Evolutionary conservation across 1,284 basidiomycete species (phyloP).

Genomic region (Cystobasidium pallidum): DNA sequence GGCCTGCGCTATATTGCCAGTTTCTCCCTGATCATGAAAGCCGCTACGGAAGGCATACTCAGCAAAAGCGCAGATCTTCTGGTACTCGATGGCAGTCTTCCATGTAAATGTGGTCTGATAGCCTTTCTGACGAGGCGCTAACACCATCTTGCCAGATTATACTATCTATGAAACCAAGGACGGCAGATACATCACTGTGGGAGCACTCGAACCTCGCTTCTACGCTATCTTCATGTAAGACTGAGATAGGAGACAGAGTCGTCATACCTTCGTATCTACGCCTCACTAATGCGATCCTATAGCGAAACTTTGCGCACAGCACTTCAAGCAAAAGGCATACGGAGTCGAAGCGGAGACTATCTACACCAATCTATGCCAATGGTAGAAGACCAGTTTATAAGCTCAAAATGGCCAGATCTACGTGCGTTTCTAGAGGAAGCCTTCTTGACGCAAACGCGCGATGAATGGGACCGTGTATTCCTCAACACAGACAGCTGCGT

Average conservation of each 20-base stretch:
- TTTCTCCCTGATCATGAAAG: slow-evolving; percentile 66
- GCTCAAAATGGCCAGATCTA: slow-evolving; percentile 66
- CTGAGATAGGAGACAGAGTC: not conserved
- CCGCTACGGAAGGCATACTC: slow-evolving; percentile 57
- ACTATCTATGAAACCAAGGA: slow-evolving; percentile 73
- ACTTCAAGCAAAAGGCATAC: not conserved
- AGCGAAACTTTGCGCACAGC: not conserved
- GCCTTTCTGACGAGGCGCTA: not conserved
- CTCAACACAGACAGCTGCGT: slow-evolving; percentile 75
- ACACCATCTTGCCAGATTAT: slow-evolving; percentile 60
- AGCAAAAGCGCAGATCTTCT: slow-evolving; percentile 65
- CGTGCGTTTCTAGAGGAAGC: slow-evolving; percentile 66
- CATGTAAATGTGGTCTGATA: slow-evolving; percentile 57
- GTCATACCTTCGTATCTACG: not conserved
- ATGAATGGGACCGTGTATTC: slow-evolving; percentile 72
- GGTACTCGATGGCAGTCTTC: slow-evolving; percentile 74
- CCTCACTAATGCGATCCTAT: too few relatives aligned
- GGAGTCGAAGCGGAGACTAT: not conserved
- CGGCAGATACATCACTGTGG: slow-evolving; percentile 74
- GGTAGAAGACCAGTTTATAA: slow-evolving; percentile 62
- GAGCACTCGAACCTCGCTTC: slow-evolving; percentile 72
- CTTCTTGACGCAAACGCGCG: slow-evolving; percentile 66
- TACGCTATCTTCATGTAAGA: slow-evolving; percentile 64
- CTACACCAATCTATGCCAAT: not conserved
- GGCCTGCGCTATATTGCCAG: slow-evolving; percentile 75